Conservation (phyloP, 768 basidiomycete species). For the Kwoniella mangroviensis region DNA sequence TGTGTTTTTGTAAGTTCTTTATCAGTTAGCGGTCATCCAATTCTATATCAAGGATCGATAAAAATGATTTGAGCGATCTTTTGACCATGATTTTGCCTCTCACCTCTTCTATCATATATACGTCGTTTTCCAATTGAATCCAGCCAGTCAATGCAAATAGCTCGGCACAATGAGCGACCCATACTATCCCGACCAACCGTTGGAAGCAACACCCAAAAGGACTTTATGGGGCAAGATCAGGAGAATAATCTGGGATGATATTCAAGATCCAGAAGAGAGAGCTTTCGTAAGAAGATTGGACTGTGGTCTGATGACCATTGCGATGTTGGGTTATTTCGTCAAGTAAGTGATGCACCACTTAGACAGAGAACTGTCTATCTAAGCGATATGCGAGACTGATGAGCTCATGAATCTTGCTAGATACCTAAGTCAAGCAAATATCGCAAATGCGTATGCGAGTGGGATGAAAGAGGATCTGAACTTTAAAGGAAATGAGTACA, state of each 20-base stretch:
- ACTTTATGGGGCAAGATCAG: conserved; percentile 17
- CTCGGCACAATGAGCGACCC: conserved; percentile 1
- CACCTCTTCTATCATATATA: no score
- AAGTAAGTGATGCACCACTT: conserved; percentile 14
- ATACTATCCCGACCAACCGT: neutral
- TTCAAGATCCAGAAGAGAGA: conserved; percentile 24
- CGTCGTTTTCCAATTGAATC: neutral
- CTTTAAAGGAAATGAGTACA: conserved; percentile 40
- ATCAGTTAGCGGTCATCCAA: conserved; percentile 3
- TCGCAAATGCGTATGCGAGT: conserved; percentile 32
- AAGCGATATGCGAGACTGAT: neutral
- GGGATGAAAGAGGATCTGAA: conserved; percentile 45
- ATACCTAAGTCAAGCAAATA: conserved; percentile 14
- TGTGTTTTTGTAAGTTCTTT: neutral
- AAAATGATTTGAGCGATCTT: neutral
- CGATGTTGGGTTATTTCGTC: conserved; percentile 25
- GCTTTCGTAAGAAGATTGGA: conserved; percentile 25
- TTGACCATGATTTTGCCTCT: no score
- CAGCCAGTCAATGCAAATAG: neutral
- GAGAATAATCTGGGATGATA: conserved; percentile 20
- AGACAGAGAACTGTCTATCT: neutral
- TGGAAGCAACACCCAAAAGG: neutral
- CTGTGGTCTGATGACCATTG: conserved; percentile 21
- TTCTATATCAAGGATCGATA: neutral
- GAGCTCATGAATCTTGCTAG: neutral